Percentiles rank a stretch among this genome's conserved stretches.
Conservation (phyloP, 305 asterid species). For the Fraxinus latifolia region DNA sequence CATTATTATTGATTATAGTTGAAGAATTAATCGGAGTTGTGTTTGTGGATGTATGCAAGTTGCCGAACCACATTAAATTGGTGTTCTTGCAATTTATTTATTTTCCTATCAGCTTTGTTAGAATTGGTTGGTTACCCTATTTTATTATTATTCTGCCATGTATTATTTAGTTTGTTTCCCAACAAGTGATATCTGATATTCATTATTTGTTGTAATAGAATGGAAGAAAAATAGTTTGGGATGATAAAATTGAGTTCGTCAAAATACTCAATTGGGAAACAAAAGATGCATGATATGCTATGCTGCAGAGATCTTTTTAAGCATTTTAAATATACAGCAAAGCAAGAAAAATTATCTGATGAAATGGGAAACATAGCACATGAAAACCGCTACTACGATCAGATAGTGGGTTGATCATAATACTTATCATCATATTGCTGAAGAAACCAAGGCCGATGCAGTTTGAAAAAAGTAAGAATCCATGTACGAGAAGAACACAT, state of each 20-base stretch:
- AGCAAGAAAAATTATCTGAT: background rate
- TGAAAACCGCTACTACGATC: background rate
- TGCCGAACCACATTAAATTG: background rate
- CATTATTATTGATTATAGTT: background rate
- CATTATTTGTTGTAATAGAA: background rate
- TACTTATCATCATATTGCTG: background rate
- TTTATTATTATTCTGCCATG: background rate
- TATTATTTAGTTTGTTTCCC: background rate
- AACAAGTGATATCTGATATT: background rate
- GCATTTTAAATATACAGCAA: background rate
- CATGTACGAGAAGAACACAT: background rate
- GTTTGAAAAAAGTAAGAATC: background rate
- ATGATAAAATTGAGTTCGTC: background rate
- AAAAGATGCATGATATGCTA: background rate
- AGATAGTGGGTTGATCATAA: background rate
- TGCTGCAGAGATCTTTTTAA: background rate
- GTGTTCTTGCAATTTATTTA: background rate
- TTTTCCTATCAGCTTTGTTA: background rate
- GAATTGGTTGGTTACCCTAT: background rate
- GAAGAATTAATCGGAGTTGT: background rate
- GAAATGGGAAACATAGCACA: background rate
- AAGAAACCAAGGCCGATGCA: background rate
- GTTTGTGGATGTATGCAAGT: background rate
- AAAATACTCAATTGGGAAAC: background rate
- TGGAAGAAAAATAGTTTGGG: background rate